Evolutionary conservation across 2,329 filamentous ascomycete species (phyloP), one percentile per base, ranked within the genome.

Genomic region (Xylariaceae sp.): DNA sequence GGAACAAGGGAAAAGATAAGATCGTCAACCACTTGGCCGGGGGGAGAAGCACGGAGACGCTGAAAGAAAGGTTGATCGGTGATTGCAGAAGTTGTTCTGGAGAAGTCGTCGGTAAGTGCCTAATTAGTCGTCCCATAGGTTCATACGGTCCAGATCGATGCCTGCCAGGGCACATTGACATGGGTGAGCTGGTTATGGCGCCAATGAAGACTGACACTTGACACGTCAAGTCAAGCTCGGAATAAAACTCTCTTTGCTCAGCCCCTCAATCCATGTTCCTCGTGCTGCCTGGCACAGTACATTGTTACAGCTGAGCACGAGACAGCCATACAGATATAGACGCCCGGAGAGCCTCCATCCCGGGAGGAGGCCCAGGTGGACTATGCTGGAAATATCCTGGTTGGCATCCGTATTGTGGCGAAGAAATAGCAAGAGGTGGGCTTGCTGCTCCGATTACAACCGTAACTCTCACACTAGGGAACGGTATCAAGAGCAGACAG

Each of bases 231-330:
- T 60, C 59, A 63, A 56, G 60, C 61, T 63, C 61, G 57, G 61
- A 60, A 60, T 58, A 56, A 61, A 65, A 65, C 63, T 65, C 55
- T 63, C 48, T 63, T 62, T 62, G 10, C 53, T 63, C 37, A 42
- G 62, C 54, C 58, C 64, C 56, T 58, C 54, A 59, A 35, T 51
- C 57, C 47, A 52, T 56, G 44, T 57, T 52, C 51, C 53, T 45
- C 53, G 49, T 63, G 23, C 50, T 53, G 57, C 44, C 47, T 42
- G 47, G 48, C 59, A 59, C 61, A 53, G 57, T 61, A 60, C 44
- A n/a, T 37, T 37, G 37, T 48, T 51, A 42, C 48, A 37, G 42
- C 18, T 11, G 51, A 23, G 23, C 51, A 45, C 37, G 23, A 48
- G 42, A 45, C 15, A 34, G 37, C 35, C n/a, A 30, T 45, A 34